Evolutionary conservation across 106 monocot species (phyloP).

Genomic region (Acanthochlamys bracteata): DNA sequence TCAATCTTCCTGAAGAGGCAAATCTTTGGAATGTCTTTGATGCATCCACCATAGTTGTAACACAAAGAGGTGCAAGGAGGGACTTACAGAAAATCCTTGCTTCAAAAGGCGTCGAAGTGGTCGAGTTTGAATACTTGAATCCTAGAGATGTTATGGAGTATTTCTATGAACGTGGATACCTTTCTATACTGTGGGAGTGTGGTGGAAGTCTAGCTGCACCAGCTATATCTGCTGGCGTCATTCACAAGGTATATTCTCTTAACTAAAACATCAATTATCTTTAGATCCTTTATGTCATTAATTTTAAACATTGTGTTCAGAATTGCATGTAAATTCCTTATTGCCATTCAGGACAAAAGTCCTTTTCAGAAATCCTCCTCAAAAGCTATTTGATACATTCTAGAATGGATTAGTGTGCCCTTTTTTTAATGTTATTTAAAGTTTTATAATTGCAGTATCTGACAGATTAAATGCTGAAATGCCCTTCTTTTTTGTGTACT

Average conservation of each 20-base stretch:
- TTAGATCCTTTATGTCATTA: not conserved
- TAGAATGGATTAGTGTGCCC: no score
- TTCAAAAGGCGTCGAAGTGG: conserved; percentile 91
- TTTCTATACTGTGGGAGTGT: conserved; percentile 91
- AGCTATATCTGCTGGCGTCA: conserved; percentile 77
- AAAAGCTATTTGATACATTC: no score
- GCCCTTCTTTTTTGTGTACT: no score
- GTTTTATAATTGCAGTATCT: no score
- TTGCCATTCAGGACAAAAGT: no score
- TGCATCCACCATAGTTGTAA: conserved; percentile 90
- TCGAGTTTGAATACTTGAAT: conserved; percentile 91
- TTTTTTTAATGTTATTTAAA: no score
- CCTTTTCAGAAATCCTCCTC: no score
- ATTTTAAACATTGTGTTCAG: not conserved
- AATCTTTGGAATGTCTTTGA: conserved; percentile 89
- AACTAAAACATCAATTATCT: no score
- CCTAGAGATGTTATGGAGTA: conserved; percentile 91
- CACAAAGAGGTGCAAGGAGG: conserved; percentile 85
- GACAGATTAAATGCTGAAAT: no score
- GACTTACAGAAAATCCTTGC: conserved; percentile 74
- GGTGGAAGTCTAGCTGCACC: conserved; percentile 81
- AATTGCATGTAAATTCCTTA: no score
- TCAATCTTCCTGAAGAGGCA: conserved; percentile 87
- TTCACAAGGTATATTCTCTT: conserved; percentile 73
- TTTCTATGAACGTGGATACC: conserved; percentile 80